A percentile compares a stretch with the other conserved stretches of the same genome.
phyloP scores from a whole-genome alignment of 139 green algal species.

The Ostreobium quekettii region DNA sequence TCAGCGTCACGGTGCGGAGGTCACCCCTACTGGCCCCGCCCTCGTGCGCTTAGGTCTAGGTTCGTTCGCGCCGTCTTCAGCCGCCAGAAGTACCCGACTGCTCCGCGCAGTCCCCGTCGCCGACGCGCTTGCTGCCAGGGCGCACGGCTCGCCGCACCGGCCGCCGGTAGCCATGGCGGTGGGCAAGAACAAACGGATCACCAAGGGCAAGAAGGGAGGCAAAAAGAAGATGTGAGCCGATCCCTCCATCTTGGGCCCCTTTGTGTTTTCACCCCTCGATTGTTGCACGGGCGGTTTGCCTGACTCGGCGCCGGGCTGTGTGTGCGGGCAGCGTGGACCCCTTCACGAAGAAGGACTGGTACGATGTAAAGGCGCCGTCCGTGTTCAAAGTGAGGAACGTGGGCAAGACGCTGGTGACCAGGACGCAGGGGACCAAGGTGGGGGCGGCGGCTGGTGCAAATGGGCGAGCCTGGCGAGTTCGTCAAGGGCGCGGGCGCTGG shows the following conservation, averaged over 20 bases:
- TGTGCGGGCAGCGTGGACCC: conserved; percentile 76
- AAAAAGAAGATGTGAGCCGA: conserved; percentile 94
- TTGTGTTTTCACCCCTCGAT: background rate
- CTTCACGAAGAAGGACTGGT: conserved; percentile 99
- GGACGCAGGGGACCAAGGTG: conserved; percentile 96
- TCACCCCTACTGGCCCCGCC: too few relatives aligned
- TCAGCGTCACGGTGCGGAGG: too few relatives aligned
- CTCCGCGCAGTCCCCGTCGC: too few relatives aligned
- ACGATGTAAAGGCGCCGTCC: conserved; percentile 97
- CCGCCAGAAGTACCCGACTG: too few relatives aligned
- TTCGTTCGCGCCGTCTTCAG: too few relatives aligned
- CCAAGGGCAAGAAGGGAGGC: conserved; percentile 96
- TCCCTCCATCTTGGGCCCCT: background rate
- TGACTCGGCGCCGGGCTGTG: background rate
- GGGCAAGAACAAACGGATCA: conserved; percentile 99
- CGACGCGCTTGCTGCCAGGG: too few relatives aligned
- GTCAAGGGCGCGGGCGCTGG: too few relatives aligned
- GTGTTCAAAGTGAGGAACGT: conserved; percentile 86
- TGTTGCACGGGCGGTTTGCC: background rate
- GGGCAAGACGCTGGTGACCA: conserved; percentile 97
- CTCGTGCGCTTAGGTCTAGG: too few relatives aligned
- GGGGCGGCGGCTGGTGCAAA: too few relatives aligned
- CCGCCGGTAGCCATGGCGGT: conserved; percentile 44
- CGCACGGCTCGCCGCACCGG: too few relatives aligned
- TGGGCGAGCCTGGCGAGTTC: too few relatives aligned